Evolutionary conservation across 2,329 filamentous ascomycete species (phyloP), one percentile per base, ranked within the genome.

Genomic region (Verticillium dahliae): DNA sequence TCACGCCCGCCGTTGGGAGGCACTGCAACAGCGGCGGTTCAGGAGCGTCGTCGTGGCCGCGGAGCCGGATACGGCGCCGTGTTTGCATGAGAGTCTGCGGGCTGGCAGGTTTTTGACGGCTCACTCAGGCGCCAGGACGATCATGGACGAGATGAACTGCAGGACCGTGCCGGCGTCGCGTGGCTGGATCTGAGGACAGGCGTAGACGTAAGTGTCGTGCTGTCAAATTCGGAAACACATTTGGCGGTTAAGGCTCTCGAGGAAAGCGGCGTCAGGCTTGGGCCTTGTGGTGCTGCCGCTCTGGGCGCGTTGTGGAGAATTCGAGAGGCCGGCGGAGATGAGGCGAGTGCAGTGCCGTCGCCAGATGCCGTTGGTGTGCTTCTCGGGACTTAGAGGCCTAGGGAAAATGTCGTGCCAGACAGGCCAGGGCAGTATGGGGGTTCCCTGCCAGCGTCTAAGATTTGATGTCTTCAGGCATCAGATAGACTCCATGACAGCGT

Each of bases 111-210:
- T 78, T 39, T 62, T 71, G 7, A 90, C 88, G 0, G 77, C 75
- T 0, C 74, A 82, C 2, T 10, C 41, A 4, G 41, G 1, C 1
- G n/a, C 6, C 2, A 9, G 41, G 6, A 91, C 87, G 0, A 90
- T 90, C 67, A 92, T 92, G 89, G 81, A 82, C 45, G 90, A 89
- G 0, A 83, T 92, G 76, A 86, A 90, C 65, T 92, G 89, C 63
- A 89, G 88, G 0, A 90, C 86, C 0, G 79, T 90, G 0, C 90
- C 88, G 0, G 77, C 77, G 0, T 85, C 0, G 86, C 89, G 0
- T 93, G 88, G 87, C 78, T 84, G 0, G 69, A 85, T 0, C 70
- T 93, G 3, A 72, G 76, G 7, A 69, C 75, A 0, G 83, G 86
- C 0, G 79, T 91, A 0, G 85, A 90, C 73, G 83, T 81, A 1